Evolutionary conservation across 805 yeast species (phyloP), one percentile per base, ranked within the genome.

Genomic region (Starmerella riodocensis): DNA sequence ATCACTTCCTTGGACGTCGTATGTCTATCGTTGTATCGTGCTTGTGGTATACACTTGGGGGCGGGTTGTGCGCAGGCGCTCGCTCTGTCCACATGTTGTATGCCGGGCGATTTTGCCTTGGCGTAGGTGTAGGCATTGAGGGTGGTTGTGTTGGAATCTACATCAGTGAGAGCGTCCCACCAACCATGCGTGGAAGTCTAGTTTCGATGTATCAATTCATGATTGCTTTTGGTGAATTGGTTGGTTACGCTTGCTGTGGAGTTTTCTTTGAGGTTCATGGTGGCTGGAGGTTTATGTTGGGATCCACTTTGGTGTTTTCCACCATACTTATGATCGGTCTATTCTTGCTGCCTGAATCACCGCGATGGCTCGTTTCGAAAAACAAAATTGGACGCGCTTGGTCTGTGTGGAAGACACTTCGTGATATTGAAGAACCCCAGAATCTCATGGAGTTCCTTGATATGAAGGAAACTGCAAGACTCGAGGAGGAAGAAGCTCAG

Each of bases 111-210:
- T 69, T 74, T 48, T 52, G 74, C 39, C 59, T 75, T 27, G 82
- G 82, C 43, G 56, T 72, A 28, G 81, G 80, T 50, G 70, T 75
- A 39, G 82, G 82, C 44, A 64, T 74, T 33, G 80, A 74, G 56
- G 76, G 78, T 53, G 78, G 76, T 33, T 67, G 73, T 51, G 76
- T 75, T 47, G 75, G 76, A 50, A 67, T 73, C 39, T 75, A 74
- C 52, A 70, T 74, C 38, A 66, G 77, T 20, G 81, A 76, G 52
- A 68, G 71, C 39, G 73, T 70, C 22, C 78, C 78, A 8, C 66
- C 76, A 1, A 53, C 54, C n/a, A 64, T 69, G 21, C 65, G 81
- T 47, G 81, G 81, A 49, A 68, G 66, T 43, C 56, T 75, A 34
- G 80, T 74, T 18, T 73, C 80, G 2, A 52, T 74, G 55, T 74